phyloP scores from a whole-genome alignment of 2,329 filamentous ascomycete species.

The Neofusicoccum laricinum region DNA sequence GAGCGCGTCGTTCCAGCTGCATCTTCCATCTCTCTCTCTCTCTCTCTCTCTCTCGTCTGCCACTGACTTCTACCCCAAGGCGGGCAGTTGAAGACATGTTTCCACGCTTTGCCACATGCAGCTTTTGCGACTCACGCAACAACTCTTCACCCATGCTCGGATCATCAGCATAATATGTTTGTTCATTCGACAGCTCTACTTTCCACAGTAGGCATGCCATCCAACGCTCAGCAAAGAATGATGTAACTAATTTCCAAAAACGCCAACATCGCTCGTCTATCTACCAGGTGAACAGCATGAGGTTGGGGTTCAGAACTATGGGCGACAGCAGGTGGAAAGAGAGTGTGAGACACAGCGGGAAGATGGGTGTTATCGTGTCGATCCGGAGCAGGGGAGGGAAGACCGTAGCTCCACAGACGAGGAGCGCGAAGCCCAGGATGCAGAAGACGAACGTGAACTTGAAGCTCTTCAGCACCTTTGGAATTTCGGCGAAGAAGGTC shows the following conservation, averaged over 20 bases:
- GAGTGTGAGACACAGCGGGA: no score
- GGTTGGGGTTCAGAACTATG: conserved; percentile 70
- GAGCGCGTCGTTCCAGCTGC: neutral
- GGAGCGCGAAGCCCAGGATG: conserved; percentile 55
- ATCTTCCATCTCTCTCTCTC: neutral
- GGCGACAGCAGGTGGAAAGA: conserved; percentile 73
- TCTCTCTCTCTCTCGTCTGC: no score
- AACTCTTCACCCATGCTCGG: no score
- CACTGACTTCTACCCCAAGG: no score
- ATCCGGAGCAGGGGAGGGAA: conserved; percentile 57
- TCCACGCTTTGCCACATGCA: no score
- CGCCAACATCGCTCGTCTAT: neutral
- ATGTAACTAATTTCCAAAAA: neutral
- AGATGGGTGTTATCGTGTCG: conserved; percentile 59
- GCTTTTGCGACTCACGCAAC: no score
- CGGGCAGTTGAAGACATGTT: no score
- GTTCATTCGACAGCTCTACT: no score
- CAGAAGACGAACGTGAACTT: conserved; percentile 68
- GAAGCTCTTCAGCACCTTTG: conserved; percentile 75
- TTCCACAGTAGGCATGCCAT: no score
- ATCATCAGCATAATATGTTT: no score
- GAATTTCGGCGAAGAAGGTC: conserved; percentile 82
- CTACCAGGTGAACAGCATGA: conserved; percentile 78
- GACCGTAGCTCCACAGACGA: conserved; percentile 62
- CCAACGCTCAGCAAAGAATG: neutral